phyloP scores from a whole-genome alignment of 768 basidiomycete species.

The Pulveroboletus sp. region DNA sequence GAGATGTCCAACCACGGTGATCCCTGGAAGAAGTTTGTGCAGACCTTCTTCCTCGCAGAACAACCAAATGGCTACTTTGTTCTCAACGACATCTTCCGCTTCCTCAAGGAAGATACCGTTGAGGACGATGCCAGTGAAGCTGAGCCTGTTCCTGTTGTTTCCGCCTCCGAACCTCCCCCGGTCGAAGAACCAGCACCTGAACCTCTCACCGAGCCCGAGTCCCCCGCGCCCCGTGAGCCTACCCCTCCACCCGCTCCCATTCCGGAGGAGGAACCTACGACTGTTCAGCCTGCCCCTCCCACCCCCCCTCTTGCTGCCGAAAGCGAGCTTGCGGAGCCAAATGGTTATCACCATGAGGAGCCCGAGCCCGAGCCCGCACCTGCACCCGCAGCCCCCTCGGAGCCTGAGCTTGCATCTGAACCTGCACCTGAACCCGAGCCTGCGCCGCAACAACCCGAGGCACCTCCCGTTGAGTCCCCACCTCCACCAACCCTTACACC shows the following conservation, averaged over 20 bases:
- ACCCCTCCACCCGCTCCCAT: slow-evolving; percentile 28
- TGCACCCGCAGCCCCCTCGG: slow-evolving; percentile 20
- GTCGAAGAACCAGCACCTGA: slow-evolving; percentile 34
- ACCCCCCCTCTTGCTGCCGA: slow-evolving; percentile 36
- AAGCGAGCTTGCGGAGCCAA: slow-evolving; percentile 38
- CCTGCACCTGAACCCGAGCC: slow-evolving; percentile 30
- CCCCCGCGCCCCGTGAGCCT: slow-evolving; percentile 31
- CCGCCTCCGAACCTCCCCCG: slow-evolving; percentile 34
- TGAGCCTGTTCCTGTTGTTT: slow-evolving; percentile 33
- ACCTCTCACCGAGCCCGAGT: slow-evolving; percentile 24
- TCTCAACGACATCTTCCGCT: slow-evolving; percentile 99
- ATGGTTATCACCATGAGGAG: slow-evolving; percentile 38
- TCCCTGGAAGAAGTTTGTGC: slow-evolving; percentile 97
- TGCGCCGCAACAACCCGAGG: slow-evolving; percentile 14
- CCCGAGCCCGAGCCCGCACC: slow-evolving; percentile 30
- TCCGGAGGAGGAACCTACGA: slow-evolving; percentile 39
- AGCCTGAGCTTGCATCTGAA: slow-evolving; percentile 26
- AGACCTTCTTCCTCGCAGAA: slow-evolving; percentile 99
- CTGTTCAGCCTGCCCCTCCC: slow-evolving; percentile 33
- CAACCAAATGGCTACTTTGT: slow-evolving; percentile 99
- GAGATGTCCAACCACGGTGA: slow-evolving; percentile 95
- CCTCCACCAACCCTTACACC: slow-evolving; percentile 31
- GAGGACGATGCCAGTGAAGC: slow-evolving; percentile 68
- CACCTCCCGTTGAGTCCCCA: slow-evolving; percentile 19
- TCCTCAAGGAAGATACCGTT: slow-evolving; percentile 91